Evolutionary conservation across 345 rosid species (phyloP).

Genomic region (Geranium brycei): DNA sequence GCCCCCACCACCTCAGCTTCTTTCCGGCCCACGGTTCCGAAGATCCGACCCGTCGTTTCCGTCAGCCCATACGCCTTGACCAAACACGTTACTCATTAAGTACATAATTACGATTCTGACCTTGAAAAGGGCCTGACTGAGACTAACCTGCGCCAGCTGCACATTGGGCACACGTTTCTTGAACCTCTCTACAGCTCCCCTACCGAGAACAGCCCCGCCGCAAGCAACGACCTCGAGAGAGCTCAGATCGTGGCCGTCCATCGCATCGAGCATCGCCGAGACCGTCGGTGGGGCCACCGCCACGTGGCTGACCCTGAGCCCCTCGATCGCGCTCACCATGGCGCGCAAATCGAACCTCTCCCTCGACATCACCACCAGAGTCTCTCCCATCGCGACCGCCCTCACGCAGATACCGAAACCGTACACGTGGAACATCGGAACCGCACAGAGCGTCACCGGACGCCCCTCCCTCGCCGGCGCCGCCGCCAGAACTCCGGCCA

Average conservation of each 20-base stretch:
- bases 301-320: slow-evolving; percentile 25
- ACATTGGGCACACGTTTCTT: slow-evolving; percentile 22
- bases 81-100: background rate
- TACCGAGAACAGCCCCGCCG: slow-evolving; percentile 34
- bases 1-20: slow-evolving; percentile 30
- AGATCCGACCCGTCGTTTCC: slow-evolving; percentile 37
- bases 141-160: slow-evolving; percentile 31
- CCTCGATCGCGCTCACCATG: slow-evolving; percentile 20
- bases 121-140: background rate
- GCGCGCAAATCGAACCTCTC: slow-evolving; percentile 17
- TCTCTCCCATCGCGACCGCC: slow-evolving; percentile 29
- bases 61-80: slow-evolving; percentile 49
- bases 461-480: slow-evolving; percentile 16
- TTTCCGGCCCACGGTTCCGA: slow-evolving; percentile 21
- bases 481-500: slow-evolving; percentile 17
- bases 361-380: slow-evolving; percentile 23
- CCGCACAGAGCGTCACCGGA: slow-evolving; percentile 22
- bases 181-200: slow-evolving; percentile 17
- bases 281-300: slow-evolving; percentile 41
- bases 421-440: slow-evolving; percentile 46
- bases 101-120: too few species aligned
- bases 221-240: slow-evolving; percentile 34
- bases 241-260: slow-evolving; percentile 29
- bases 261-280: slow-evolving; percentile 19
- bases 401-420: slow-evolving; percentile 27